Evolutionary conservation across 805 yeast genomes (phyloP), one percentile per base, ranked within the genome.

Genomic region (Grigorovia humatica): DNA sequence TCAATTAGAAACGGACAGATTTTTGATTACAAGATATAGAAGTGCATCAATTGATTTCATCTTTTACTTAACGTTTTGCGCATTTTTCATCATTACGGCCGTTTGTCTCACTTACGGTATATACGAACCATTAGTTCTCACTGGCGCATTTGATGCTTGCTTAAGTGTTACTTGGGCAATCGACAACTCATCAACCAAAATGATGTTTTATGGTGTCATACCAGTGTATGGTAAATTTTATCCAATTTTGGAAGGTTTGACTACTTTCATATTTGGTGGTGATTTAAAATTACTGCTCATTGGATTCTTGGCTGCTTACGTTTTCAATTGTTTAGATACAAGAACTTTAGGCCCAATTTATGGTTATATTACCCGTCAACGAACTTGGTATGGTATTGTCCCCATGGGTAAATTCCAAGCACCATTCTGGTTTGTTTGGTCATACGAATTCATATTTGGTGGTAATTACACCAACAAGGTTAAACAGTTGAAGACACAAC

Each of bases 121-220:
- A 4, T n/a, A 47, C 15, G 19, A 47, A 12, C 48, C 57, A 18
- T 46, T 60, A 29, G 48, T 60, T 9, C 54, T 65, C 38, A 56
- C 62, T 12, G 50, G 56, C 44, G 66, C 62, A 11, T 59, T 66
- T 45, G 52, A 57, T 8, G 57, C 63, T 11, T 55, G 61, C 47
- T 70, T 81, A 46, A 78, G 83, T 3, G 80, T 74, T 59, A 74
- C 82, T 23, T 82, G 87, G 86, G 76, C 83, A 29, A 68, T 84
- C 44, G 71, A 74, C 18, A 77, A 74, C 62, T 75, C 80, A 62
- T 74, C 78, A 61, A 71, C 76, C 32, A 70, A 73, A 29, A 77
- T 81, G 44, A 75, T 76, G 60, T 80, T 80, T 59, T 72, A 80
- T 60, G 71, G 72, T 55, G 76, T 59, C 59, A 79, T 66, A 76